These are phyloP conservation scores for Phytophthora meadii DNA, from an alignment of 352 stramenopile genomes.

Conservation along the genomic window DNA sequence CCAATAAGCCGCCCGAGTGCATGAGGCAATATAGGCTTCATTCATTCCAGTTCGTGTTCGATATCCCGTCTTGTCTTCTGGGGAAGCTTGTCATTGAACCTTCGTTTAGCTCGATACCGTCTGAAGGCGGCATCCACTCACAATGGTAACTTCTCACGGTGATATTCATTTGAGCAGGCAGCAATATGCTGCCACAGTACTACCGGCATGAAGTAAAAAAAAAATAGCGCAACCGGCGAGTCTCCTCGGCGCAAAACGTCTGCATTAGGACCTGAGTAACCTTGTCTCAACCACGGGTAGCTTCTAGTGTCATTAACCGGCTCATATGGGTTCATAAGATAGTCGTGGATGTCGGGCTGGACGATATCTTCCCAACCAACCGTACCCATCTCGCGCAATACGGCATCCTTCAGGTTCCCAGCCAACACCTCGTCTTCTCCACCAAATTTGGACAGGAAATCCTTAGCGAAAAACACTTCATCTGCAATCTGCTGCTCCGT, in stretches of 20 bases:
- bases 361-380: no score
- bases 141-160: slow-evolving; percentile 8
- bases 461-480: no score
- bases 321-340: no score
- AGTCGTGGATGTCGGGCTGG: no score
- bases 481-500: no score
- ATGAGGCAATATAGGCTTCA: slow-evolving; percentile 9
- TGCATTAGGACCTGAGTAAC: background rate
- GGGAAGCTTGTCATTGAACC: background rate
- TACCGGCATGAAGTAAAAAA: slow-evolving; percentile 27
- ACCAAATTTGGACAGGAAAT: no score
- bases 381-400: no score
- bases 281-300: no score
- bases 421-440: no score
- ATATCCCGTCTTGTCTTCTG: slow-evolving; percentile 21
- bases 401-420: no score
- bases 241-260: slow-evolving; percentile 4
- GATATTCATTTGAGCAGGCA: slow-evolving; percentile 18
- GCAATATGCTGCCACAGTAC: slow-evolving; percentile 31
- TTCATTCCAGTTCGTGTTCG: slow-evolving; percentile 1
- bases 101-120: slow-evolving; percentile 10
- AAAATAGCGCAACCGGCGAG: slow-evolving; percentile 13
- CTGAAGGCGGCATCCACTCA: slow-evolving; percentile 3
- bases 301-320: no score
- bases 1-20: slow-evolving; percentile 8